Evolutionary conservation across 208 protist genomes (phyloP), one percentile per base, ranked within the genome.

Genomic region (Trypanosoma caninum): DNA sequence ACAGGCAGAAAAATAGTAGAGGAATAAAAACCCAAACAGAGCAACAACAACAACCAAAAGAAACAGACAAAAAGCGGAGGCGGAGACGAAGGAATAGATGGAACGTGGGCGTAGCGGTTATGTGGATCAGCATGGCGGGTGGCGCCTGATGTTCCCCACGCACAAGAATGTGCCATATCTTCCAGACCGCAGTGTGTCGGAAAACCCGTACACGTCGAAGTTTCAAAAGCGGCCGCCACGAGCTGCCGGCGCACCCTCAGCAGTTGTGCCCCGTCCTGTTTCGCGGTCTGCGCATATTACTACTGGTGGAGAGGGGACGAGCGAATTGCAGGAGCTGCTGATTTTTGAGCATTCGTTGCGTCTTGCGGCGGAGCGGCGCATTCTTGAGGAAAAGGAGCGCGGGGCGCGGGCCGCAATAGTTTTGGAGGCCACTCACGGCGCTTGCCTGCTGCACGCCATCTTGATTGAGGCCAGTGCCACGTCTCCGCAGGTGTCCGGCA

Each of bases 381-480:
- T 35, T 16, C 20, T 72, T 0, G 66, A 72, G 54, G 51, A 60
- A 38, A 6, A 16, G 13, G 66, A 72, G 38, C 58, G 40, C 10
- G 66, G 66, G 9, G 28, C 23, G 2, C 48, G 66, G 13, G 54
- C 40, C 9, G 45, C 41, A 6, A 65, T 72, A 30, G 31, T 50
- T 20, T 52, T 65, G 25, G 66, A 72, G 41, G 66, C 66, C 4
- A 66, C 42, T 13, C 65, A 67, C 31, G 59, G 66, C 18, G 58
- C 66, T 16, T 35, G 58, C n/a, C 40, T 72, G 14, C 52, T 72
- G 10, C 34, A 72, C 42, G 52, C 66, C 3, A 57, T 72, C 20
- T 42, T 72, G 38, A n/a, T 65, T 0, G 66, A 72, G 31, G 27
- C 23, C 8, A 18, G 53, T 11, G 13, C 33, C 22, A 23, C 41